phyloP scores from a whole-genome alignment of 345 rosid genomes.

The Eucalyptus regnans region DNA sequence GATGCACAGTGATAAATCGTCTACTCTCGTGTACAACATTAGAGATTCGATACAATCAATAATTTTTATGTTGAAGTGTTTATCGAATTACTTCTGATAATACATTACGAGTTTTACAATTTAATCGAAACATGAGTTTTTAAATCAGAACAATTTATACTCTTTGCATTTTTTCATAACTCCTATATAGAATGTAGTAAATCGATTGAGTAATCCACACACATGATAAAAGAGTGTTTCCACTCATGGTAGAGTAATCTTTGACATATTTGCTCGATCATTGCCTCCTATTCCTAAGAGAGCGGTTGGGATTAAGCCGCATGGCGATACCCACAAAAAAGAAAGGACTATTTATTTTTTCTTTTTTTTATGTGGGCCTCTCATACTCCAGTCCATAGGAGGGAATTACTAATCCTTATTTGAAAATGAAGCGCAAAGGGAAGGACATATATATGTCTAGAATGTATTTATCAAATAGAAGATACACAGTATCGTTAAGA shows the following conservation, averaged over 20 bases:
- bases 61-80: too few relatives aligned
- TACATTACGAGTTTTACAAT: too few relatives aligned
- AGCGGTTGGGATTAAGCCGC: not conserved
- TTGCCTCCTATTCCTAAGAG: not conserved
- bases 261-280: not conserved
- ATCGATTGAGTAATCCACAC: not conserved
- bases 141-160: too few relatives aligned
- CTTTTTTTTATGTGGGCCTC: not conserved
- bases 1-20: fast-evolving
- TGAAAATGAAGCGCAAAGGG: not conserved
- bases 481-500: not conserved
- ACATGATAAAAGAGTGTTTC: not conserved
- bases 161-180: not conserved
- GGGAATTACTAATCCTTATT: not conserved
- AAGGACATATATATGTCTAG: not conserved
- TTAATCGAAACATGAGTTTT: too few relatives aligned
- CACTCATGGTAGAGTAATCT: not conserved
- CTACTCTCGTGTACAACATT: too few relatives aligned
- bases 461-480: not conserved
- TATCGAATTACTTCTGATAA: too few relatives aligned
- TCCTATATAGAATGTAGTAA: not conserved
- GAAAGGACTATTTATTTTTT: not conserved
- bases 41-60: too few relatives aligned
- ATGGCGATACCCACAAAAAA: not conserved
- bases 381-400: not conserved